Evolutionary conservation across 805 yeast genomes (phyloP).

Genomic region (Ascoidea asiatica): DNA sequence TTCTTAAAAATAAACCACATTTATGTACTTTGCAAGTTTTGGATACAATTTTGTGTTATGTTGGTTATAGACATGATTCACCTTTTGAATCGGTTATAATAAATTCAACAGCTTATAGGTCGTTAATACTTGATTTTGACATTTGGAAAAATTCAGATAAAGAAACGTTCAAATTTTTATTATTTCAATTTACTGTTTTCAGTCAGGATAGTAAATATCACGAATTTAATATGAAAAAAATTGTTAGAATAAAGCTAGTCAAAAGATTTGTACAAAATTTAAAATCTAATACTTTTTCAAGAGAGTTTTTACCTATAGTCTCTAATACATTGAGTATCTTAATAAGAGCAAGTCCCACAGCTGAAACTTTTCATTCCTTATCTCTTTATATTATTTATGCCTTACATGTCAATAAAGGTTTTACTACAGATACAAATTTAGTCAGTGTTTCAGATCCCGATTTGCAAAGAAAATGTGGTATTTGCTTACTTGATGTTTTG

Average conservation of each 20-base stretch:
- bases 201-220: constrained; percentile 37
- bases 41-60: constrained; percentile 31
- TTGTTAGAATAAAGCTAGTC: constrained; percentile 37
- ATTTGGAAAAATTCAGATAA: constrained; percentile 30
- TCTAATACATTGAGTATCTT: constrained; percentile 25
- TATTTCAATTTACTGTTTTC: constrained; percentile 46
- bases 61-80: constrained; percentile 40
- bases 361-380: constrained; percentile 39
- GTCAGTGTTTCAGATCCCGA: constrained; percentile 15
- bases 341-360: constrained; percentile 33
- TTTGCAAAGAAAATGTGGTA: constrained; percentile 20
- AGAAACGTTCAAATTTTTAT: constrained; percentile 36
- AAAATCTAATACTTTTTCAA: constrained; percentile 20
- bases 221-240: constrained; percentile 35
- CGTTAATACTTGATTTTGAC: constrained; percentile 49
- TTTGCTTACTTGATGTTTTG: constrained; percentile 23
- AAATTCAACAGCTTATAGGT: constrained; percentile 42
- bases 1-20: constrained; percentile 30
- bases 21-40: constrained; percentile 28
- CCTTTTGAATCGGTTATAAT: constrained; percentile 44
- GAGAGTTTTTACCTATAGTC: constrained; percentile 22
- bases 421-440: constrained; percentile 18
- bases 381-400: constrained; percentile 39
- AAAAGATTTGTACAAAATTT: constrained; percentile 18
- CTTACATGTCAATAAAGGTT: constrained; percentile 19